Evolutionary conservation across 768 basidiomycete genomes (phyloP).

Genomic region (Cytidiella melzeri): DNA sequence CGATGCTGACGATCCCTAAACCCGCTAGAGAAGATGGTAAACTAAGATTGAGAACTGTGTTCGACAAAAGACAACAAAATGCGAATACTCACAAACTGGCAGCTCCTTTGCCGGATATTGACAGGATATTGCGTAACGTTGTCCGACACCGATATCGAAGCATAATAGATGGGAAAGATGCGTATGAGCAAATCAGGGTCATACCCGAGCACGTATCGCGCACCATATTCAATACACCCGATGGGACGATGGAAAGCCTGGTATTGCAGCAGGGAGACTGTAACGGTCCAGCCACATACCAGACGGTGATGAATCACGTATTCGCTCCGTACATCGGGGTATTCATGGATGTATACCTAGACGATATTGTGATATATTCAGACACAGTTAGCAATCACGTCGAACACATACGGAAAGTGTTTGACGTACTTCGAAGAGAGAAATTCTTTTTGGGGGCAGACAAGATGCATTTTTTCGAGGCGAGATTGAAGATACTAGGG

Average conservation of each 20-base stretch:
- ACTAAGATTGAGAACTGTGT: too few species aligned
- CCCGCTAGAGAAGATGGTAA: neutral
- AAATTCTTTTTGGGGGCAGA: constrained; percentile 17
- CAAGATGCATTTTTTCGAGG: too few species aligned
- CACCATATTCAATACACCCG: constrained; percentile 29
- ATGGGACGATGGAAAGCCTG: constrained; percentile 25
- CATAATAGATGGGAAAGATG: too few species aligned
- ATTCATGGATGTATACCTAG: too few species aligned
- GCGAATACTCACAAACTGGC: too few species aligned
- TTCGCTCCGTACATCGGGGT: constrained; percentile 22
- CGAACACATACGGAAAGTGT: constrained; percentile 12
- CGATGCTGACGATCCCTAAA: constrained; percentile 9
- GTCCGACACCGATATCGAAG: constrained; percentile 8
- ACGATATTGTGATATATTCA: constrained; percentile 29
- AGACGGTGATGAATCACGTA: constrained; percentile 22
- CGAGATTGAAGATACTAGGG: constrained; percentile 24
- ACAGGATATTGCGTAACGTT: constrained; percentile 17
- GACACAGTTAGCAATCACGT: constrained; percentile 22
- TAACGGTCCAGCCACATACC: too few species aligned
- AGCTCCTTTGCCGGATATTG: constrained; percentile 21
- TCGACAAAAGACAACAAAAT: too few species aligned
- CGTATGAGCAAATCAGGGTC: constrained; percentile 37
- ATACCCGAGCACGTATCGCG: constrained; percentile 23
- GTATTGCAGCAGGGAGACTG: constrained; percentile 34
- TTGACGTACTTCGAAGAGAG: constrained; percentile 10